Evolutionary conservation across 192 early-diverging fungal genomes (phyloP), one percentile per base, ranked within the genome.

Genomic region (Lobosporangium transversale): DNA sequence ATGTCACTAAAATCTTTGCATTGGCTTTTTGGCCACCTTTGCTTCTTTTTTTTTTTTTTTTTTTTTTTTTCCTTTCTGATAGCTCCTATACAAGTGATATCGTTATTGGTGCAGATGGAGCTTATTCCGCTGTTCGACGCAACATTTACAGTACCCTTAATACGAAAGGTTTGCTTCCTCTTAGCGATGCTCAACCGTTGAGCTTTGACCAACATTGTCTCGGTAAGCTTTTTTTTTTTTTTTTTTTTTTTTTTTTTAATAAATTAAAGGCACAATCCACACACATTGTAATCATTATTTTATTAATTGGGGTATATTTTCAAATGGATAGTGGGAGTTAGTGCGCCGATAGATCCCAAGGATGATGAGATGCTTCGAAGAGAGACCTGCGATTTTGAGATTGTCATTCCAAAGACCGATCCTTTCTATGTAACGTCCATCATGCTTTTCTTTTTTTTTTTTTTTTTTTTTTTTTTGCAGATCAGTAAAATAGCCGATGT

Each of bases 181-280:
- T 37, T n/a, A 67, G 55, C 29, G 73, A 76, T 62, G 58, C 73
- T 31, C 3, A 52, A 12, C 73, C 73, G 9, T 44, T 76, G 53
- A 76, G 64, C 40, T 76, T 53, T 35, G 73, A 76, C 26, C 73
- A 76, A 21, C 63, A 76, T 35, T 76, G 73, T 24, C 50, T 76
- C 15, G 70, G 70, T 74, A 54, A 65, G 42, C 23, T 0, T 2
- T 18, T 58, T 53, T 5, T 53, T 26, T 15, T 31, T 53, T 53
- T 9, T 43, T 40, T n/a, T n/a, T n/a, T n/a, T n/a, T n/a, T n/a
- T n/a, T n/a, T n/a, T n/a, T n/a, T n/a, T n/a, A 9, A 50, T 50
- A 11, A 4, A 23, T 56, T 1, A 10, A 1, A 2, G 8, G 24
- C 14, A 7, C 35, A 0, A 23, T 32, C 23, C 8, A 17, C 20